phyloP scores from a whole-genome alignment of 1,284 basidiomycete genomes.

The Fomitopsis palustris region DNA sequence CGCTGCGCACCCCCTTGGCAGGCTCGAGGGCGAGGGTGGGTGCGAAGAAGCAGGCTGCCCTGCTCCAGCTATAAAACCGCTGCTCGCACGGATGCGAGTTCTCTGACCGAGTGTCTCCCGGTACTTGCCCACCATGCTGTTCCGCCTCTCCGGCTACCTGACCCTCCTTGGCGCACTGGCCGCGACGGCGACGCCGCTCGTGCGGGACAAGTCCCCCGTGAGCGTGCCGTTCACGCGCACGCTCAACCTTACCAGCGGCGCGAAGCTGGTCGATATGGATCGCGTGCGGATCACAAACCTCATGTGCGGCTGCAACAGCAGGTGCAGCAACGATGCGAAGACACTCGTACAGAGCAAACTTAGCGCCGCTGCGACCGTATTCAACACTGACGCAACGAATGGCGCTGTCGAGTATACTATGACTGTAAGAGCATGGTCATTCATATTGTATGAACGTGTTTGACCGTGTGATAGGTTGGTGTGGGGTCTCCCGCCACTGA shows the following conservation, averaged over 20 bases:
- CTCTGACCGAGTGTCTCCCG: neutral
- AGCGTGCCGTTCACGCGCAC: constrained; percentile 22
- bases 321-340: neutral
- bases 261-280: constrained; percentile 19
- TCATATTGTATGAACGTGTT: neutral
- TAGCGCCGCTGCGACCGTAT: constrained; percentile 4
- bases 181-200: constrained; percentile 19
- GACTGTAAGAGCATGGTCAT: constrained; percentile 8
- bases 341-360: neutral
- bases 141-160: constrained; percentile 14
- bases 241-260: constrained; percentile 19
- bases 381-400: constrained; percentile 22
- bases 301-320: constrained; percentile 11
- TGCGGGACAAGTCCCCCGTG: constrained; percentile 20
- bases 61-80: neutral
- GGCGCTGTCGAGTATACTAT: constrained; percentile 22
- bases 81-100: neutral
- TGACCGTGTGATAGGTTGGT: constrained; percentile 12
- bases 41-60: neutral
- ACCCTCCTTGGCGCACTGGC: constrained; percentile 14
- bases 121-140: constrained; percentile 15
- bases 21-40: neutral
- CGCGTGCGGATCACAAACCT: constrained; percentile 23
- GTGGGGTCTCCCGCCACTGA: constrained; percentile 24
- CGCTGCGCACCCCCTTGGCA: neutral